Percentiles rank a stretch among this genome's conserved stretches.
phyloP scores from a whole-genome alignment of 139 green algal species.

The Pleodorina starrii region DNA sequence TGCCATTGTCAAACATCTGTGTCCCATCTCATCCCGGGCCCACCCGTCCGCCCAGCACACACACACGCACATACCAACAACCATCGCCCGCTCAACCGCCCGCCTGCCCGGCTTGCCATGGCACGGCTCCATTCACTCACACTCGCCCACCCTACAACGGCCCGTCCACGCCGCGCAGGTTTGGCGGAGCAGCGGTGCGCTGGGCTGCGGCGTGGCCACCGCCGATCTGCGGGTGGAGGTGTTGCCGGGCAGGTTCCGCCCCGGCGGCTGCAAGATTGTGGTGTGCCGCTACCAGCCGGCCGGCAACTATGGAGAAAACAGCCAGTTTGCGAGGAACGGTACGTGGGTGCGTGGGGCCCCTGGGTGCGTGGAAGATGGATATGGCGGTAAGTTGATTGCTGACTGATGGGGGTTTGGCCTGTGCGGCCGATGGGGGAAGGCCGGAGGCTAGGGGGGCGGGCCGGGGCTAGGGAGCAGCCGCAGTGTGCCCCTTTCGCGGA shows the following conservation, averaged over 20 bases:
- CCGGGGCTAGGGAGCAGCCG: too few relatives aligned
- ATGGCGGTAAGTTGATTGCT: too few relatives aligned
- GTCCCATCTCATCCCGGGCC: too few relatives aligned
- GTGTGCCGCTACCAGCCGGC: not conserved
- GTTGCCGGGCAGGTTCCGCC: not conserved
- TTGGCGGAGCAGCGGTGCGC: not conserved
- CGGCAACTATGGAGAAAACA: not conserved
- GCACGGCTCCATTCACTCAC: not conserved
- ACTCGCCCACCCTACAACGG: too few relatives aligned
- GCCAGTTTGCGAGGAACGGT: not conserved
- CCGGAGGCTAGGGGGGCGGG: too few relatives aligned
- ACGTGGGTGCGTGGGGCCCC: too few relatives aligned
- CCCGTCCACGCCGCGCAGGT: not conserved
- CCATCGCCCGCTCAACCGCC: too few relatives aligned
- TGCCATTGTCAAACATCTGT: too few relatives aligned
- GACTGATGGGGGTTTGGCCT: too few relatives aligned
- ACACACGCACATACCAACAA: not conserved
- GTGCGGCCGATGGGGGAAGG: too few relatives aligned
- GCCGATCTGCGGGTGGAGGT: not conserved
- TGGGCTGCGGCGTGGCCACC: not conserved
- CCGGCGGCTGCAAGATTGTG: not conserved
- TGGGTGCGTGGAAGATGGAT: too few relatives aligned
- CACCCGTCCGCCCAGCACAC: not conserved
- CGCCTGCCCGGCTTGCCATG: not conserved
- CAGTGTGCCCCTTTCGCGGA: too few relatives aligned